A percentile compares a stretch with the other conserved stretches of the same genome.
These are phyloP conservation scores for Fusarium paranaense DNA, from an alignment of 2,329 filamentous ascomycete genomes.

Conservation along the genomic window DNA sequence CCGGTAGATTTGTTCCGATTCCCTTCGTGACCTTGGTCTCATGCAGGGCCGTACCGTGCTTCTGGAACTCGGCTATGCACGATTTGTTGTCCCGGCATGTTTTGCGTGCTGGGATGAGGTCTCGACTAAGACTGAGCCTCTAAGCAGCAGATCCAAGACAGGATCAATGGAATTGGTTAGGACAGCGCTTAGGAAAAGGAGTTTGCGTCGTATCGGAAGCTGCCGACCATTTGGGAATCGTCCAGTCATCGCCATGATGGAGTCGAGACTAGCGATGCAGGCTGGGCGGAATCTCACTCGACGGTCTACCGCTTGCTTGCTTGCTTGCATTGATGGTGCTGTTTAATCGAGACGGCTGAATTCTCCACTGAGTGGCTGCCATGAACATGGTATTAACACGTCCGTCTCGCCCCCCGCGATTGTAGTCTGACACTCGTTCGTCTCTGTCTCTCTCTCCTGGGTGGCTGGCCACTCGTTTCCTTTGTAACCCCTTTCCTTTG, in stretches of 20 bases:
- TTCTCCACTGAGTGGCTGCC: background rate
- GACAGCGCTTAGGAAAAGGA: slow-evolving; percentile 22
- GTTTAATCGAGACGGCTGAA: background rate
- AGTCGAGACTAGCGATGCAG: slow-evolving; percentile 33
- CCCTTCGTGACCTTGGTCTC: background rate
- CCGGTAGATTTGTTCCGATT: background rate
- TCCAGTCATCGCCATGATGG: slow-evolving; percentile 31
- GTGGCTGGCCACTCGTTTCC: slow-evolving; percentile 24
- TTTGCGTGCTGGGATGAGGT: slow-evolving; percentile 19
- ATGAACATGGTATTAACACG: slow-evolving; percentile 3
- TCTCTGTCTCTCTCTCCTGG: background rate
- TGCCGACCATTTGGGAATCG: background rate
- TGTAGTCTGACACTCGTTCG: background rate
- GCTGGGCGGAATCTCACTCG: slow-evolving; percentile 26
- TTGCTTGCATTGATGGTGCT: slow-evolving; percentile 21
- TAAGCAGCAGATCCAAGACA: background rate
- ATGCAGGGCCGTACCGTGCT: background rate
- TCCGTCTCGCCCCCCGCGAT: background rate
- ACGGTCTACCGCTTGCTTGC: slow-evolving; percentile 22
- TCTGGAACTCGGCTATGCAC: background rate
- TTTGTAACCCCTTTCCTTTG: background rate
- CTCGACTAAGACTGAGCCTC: background rate
- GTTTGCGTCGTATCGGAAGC: slow-evolving; percentile 11
- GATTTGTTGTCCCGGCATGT: slow-evolving; percentile 12
- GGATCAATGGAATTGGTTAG: slow-evolving; percentile 10